Evolutionary conservation across 495 filamentous ascomycete genomes (phyloP), one percentile per base, ranked within the genome.

Genomic region (Arthonia radiata): DNA sequence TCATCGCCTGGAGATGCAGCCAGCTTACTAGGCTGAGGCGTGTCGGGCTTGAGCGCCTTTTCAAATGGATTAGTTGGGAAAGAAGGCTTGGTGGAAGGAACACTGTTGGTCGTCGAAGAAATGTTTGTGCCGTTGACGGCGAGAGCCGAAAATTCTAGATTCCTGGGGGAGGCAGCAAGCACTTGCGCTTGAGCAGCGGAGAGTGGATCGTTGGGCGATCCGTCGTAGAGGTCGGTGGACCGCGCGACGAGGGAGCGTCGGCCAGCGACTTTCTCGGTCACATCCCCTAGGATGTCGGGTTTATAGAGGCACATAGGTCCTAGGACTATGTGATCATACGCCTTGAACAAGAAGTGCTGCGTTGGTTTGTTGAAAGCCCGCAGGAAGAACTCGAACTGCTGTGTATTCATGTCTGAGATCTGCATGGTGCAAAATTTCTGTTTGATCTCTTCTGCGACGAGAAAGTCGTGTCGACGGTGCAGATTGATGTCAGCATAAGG

Each of bases 401-500:
- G 71, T 2, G 83, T 75, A 18, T 66, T 71, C 25, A 94, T 68
- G 30, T 78, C 73, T 7, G 62, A 64, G 45, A 90, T 80, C 10
- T 71, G 69, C 59, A 93, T 66, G 1, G 79, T 86, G 42, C 76
- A 82, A 39, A 72, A 66, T 34, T 76, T 89, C 38, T 65, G 72
- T 49, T 97, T 97, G 24, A 94, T 52, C 50, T 97, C 89, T 43
- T 97, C 86, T 0, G 82, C 86, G 8, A 94, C 52, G 21, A 97
- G 47, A 36, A 81, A 94, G 41, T 97, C 86, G 38, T 93, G 83
- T 19, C 86, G 58, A 14, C 80, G 67, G 48, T 67, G 68, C 6
- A 97, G 59, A 42, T 94, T 83, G 45, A 94, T 89, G 10, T 92
- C 83, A 17, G 64, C 54, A 41, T 97, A 97, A 5, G 83, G 82